Evolutionary conservation across 768 basidiomycete genomes (phyloP), one percentile per base, ranked within the genome.

Genomic region (Russula griseocarnosa): DNA sequence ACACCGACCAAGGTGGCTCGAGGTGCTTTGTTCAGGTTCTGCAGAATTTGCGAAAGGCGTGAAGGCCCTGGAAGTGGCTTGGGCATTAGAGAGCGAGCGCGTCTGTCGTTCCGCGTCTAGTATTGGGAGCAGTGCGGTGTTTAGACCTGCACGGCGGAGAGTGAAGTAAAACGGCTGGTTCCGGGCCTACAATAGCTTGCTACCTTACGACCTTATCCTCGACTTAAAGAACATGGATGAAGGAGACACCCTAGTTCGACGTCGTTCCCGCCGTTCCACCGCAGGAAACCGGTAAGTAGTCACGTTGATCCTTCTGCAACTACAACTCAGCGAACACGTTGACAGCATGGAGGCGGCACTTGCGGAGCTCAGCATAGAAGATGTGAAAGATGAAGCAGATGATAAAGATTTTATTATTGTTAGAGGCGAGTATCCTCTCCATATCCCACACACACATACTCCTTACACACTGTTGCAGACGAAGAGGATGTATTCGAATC

Each of bases 401-500:
- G 88, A 91, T 67, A 73, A 74, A 0, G 92, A 94, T 57, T 94
- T 92, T 56, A 70, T 82, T 4, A 74, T 84, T 40, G 82, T 81
- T 24, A 87, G 84, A 71, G 88, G 90, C 86, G 63, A 40, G 68
- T 34, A 61, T 56, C 8, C 20, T 36, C 49, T 50, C 46, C n/a
- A 7, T 10, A 13, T 49, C 2, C 49, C 24, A 30, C 22, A 42
- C 28, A 36, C n/a, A 30, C 11, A n/a, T n/a, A 13, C 38, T 40
- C 38, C 16, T 36, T 36, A 36, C 10, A 55, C 30, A n/a, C 42
- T 18, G 56, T 44, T 58, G 53, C 70, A 91, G 92, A 90, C 57
- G 92, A 94, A 72, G 85, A 89, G 67, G 91, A 93, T 70, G 72
- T 87, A 9, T 90, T 92, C 63, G 90, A 82, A 67, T 90, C 88